phyloP scores from a whole-genome alignment of 306 rosid species.

The Glycine tomentella region DNA sequence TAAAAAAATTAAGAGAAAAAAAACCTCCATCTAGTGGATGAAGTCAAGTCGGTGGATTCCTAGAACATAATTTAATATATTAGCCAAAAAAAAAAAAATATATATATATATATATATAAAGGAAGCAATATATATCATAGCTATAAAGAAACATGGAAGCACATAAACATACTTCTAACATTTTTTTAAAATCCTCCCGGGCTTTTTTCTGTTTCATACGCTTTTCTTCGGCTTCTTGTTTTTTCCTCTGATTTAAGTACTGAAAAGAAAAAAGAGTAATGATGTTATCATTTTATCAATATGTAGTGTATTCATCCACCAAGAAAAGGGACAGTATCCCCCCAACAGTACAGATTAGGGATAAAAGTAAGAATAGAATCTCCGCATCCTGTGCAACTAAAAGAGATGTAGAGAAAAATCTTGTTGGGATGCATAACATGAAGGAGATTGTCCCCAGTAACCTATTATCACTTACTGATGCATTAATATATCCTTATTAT shows the following conservation, averaged over 20 bases:
- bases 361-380: conserved; percentile 12
- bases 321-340: background rate
- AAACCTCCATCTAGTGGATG: conserved; percentile 92
- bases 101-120: no score
- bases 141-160: conserved; percentile 37
- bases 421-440: background rate
- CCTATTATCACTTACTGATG: background rate
- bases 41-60: conserved; percentile 82
- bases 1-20: background rate
- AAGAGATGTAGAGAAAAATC: background rate
- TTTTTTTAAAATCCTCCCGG: conserved; percentile 83
- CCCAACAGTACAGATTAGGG: background rate
- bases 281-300: conserved; percentile 23
- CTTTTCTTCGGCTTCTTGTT: conserved; percentile 84
- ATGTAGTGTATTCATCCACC: conserved; percentile 13
- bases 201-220: conserved; percentile 81
- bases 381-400: conserved; percentile 13
- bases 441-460: conserved; percentile 20
- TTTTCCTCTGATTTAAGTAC: conserved; percentile 83
- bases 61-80: conserved; percentile 48
- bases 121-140: conserved; percentile 20
- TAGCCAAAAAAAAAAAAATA: conserved; percentile 6
- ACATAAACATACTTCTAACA: conserved; percentile 83
- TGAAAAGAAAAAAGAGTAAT: conserved; percentile 43
- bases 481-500: background rate